Percentiles rank a stretch among this genome's conserved stretches.
Conservation (phyloP, 2,329 filamentous ascomycete genomes). For the Lasiodiplodia gonubiensis region DNA sequence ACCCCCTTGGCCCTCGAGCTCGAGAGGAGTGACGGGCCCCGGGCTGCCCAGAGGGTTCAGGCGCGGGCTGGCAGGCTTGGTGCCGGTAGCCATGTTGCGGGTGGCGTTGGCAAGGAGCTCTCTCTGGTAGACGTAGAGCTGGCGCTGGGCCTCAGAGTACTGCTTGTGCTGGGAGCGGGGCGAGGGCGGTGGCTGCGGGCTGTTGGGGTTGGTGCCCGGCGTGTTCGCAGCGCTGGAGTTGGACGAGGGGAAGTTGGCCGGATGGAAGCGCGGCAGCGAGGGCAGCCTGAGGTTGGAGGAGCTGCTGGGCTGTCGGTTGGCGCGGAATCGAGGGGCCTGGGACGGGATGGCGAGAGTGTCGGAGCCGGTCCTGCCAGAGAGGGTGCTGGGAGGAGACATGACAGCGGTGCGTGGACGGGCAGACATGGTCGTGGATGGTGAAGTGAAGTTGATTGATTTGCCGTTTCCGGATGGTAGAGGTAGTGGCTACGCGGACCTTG, state of each 20-base stretch:
- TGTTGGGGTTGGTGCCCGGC: constrained; percentile 46
- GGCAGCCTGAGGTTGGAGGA: constrained; percentile 51
- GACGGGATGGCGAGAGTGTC: constrained; percentile 45
- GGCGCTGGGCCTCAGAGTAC: constrained; percentile 56
- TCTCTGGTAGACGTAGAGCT: constrained; percentile 56
- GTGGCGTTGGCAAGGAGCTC: constrained; percentile 45
- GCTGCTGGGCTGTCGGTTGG: constrained; percentile 44
- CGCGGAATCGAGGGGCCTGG: constrained; percentile 42
- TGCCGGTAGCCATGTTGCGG: constrained; percentile 29
- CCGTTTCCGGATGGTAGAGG: background rate
- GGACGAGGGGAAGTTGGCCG: constrained; percentile 56
- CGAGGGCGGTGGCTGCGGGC: constrained; percentile 51
- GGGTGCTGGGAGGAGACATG: constrained; percentile 12
- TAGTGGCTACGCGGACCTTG: background rate
- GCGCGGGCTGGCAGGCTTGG: constrained; percentile 55
- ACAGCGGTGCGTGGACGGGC: constrained; percentile 7
- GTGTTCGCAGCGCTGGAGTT: constrained; percentile 46
- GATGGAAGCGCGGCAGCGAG: constrained; percentile 59
- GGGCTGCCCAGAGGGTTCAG: constrained; percentile 58
- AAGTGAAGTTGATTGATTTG: background rate
- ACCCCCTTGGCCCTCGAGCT: constrained; percentile 53
- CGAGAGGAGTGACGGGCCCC: constrained; percentile 59
- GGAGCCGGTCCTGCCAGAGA: constrained; percentile 13
- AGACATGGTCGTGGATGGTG: constrained; percentile 2
- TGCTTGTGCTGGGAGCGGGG: constrained; percentile 51